Conservation (phyloP, 371 early-diverging fungal genomes). For the Coemansia sp. region DNA sequence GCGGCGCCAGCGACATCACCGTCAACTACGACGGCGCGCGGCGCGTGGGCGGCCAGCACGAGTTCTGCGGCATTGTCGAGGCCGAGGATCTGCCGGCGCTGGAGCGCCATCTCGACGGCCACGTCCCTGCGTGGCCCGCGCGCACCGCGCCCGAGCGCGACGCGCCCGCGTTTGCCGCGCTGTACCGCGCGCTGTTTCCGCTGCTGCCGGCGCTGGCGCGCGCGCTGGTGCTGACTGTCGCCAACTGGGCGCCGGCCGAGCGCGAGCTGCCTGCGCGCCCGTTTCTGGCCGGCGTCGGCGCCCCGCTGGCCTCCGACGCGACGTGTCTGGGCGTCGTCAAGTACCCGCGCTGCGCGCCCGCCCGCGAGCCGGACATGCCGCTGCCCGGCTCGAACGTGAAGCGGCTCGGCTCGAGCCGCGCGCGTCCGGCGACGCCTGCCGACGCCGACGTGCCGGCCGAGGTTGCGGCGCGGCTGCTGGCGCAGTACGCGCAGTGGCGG, state of each 20-base stretch:
- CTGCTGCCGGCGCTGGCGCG: conserved; percentile 31
- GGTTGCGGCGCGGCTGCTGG: conserved; percentile 30
- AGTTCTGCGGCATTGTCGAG: conserved; percentile 44
- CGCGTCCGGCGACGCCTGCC: no score
- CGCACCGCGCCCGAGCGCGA: conserved; percentile 10
- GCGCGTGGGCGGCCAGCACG: conserved; percentile 3
- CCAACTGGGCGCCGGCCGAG: conserved; percentile 42
- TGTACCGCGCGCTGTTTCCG: conserved; percentile 41
- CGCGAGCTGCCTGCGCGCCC: conserved; percentile 33
- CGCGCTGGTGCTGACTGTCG: conserved; percentile 37
- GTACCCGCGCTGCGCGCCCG: conserved; percentile 21
- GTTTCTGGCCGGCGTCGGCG: conserved; percentile 17
- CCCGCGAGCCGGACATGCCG: background rate
- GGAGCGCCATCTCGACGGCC: conserved; percentile 25
- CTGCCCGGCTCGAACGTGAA: conserved; percentile 43
- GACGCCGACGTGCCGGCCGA: conserved; percentile 14
- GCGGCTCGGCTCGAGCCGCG: conserved; percentile 16
- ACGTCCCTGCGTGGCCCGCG: conserved; percentile 19
- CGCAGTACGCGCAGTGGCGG: conserved; percentile 50
- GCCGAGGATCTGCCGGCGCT: conserved; percentile 43
- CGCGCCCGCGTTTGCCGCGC: background rate
- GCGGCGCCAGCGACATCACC: conserved; percentile 24
- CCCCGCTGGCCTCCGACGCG: conserved; percentile 21
- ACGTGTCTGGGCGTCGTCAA: conserved; percentile 37
- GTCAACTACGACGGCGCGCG: conserved; percentile 19